Evolutionary conservation across 148 eudicot species (phyloP).

Genomic region (Amaranthus palmeri): DNA sequence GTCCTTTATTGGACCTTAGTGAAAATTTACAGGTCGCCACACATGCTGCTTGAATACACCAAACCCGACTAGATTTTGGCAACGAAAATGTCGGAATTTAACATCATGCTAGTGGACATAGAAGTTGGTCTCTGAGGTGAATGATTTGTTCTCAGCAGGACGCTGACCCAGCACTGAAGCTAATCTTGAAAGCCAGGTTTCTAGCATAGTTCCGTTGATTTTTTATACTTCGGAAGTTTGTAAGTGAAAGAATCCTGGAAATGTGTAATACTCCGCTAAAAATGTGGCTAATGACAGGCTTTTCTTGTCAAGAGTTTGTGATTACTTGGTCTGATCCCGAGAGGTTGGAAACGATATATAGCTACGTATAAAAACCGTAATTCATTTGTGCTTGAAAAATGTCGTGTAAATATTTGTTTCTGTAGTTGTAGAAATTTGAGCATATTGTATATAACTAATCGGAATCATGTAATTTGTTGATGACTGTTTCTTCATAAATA

Average conservation of each 20-base stretch:
- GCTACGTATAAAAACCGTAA: no score
- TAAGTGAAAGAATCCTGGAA: not conserved
- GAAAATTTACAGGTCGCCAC: conserved; percentile 90
- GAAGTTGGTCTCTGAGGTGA: not conserved
- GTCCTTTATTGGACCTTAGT: conserved; percentile 92
- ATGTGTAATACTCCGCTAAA: not conserved
- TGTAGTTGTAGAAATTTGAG: not conserved
- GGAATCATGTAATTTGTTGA: not conserved
- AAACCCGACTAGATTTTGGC: conserved; percentile 53
- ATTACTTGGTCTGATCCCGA: not conserved
- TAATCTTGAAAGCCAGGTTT: not conserved
- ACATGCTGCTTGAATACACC: conserved; percentile 92
- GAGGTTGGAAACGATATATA: not conserved
- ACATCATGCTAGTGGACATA: not conserved
- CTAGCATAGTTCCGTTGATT: not conserved
- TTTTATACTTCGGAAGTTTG: not conserved
- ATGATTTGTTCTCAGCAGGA: not conserved
- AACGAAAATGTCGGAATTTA: not conserved
- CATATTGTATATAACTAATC: not conserved
- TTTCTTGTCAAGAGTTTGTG: not conserved
- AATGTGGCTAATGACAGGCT: not conserved
- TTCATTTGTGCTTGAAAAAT: not conserved
- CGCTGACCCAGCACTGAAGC: not conserved
- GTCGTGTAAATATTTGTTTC: not conserved
- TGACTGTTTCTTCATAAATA: no score